Percentiles rank a stretch among this genome's conserved stretches.
Evolutionary conservation across 2,329 filamentous ascomycete species (phyloP).

Genomic region (Dendryphion nanum): DNA sequence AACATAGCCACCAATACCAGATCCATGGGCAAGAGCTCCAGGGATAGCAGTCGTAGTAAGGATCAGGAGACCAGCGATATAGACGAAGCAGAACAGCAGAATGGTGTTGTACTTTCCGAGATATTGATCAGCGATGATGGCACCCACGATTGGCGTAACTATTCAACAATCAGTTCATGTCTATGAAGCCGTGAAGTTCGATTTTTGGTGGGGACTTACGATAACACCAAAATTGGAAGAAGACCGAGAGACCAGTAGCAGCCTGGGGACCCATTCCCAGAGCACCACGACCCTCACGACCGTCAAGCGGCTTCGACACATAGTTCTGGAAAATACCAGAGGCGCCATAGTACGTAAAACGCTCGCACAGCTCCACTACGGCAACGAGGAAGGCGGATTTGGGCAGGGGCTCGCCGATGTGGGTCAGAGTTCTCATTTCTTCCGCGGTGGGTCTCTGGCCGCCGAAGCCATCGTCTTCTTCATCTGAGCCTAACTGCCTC

Average conservation of each 20-base stretch:
- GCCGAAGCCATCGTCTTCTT: constrained; percentile 26
- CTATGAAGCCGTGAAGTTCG: background rate
- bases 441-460: constrained; percentile 43
- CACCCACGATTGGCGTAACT: constrained; percentile 46
- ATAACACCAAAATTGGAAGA: constrained; percentile 46
- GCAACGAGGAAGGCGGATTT: constrained; percentile 49
- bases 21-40: constrained; percentile 58
- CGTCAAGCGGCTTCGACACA: constrained; percentile 42
- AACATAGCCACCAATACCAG: constrained; percentile 63
- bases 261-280: constrained; percentile 46
- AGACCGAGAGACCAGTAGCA: constrained; percentile 46
- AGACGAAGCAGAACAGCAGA: constrained; percentile 62
- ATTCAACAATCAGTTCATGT: background rate
- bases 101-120: constrained; percentile 72
- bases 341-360: constrained; percentile 50
- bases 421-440: constrained; percentile 43
- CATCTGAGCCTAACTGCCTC: constrained; percentile 12
- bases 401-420: constrained; percentile 48
- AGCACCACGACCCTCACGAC: constrained; percentile 39
- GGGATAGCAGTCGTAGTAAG: constrained; percentile 67
- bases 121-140: constrained; percentile 64
- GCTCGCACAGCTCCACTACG: constrained; percentile 51
- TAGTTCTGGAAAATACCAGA: constrained; percentile 53
- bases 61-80: constrained; percentile 66
- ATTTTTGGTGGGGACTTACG: constrained; percentile 11